Base-by-base conservation (phyloP, 2,329 filamentous ascomycete genomes). In the Calonectria pseudoreteaudii region DNA sequence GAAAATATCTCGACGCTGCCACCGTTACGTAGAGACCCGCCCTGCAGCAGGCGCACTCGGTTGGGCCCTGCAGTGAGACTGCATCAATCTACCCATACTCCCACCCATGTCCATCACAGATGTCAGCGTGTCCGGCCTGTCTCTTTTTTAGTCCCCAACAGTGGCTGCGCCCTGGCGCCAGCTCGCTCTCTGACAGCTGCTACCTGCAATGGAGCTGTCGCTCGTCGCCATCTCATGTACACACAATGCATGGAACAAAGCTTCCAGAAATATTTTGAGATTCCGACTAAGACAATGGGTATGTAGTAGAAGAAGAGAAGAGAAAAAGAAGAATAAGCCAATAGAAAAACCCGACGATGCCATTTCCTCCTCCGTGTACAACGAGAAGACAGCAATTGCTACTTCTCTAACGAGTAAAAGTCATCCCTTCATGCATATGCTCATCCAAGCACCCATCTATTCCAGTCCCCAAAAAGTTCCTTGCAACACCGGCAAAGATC, bases 351-450 rank as follows among this genome's bases (percentile, higher is more conserved):
- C 18, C 47, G 49, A 71, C 11, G 53, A 56, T 31, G 41, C 41
- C 30, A 70, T 64, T 23, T 60, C 56, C 56, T 60, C 53, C 56
- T 34, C 41, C 66, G 68, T 50, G 70, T 73, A 70, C 73, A 56
- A 75, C 72, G 49, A 70, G 50, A 68, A 53, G 65, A 62, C 56
- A 60, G 60, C 52, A 66, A 66, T 73, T 73, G 44, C 73, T 70
- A 60, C 50, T 68, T 72, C 67, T 53, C 44, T 38, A 72, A 73
- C 69, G 64, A 68, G 73, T 77, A 75, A 68, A 75, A 72, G 60
- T 75, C 77, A 68, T 74, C 72, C 75, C 78, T 69, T 78, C 68
- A 75, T 79, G 75, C 73, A 70, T 76, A 72, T 77, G 71, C 74
- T 71, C 62, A 70, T 70, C 70, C 53, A 41, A 71, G 68, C 64